Evolutionary conservation across 129 eudicot species (phyloP).

Genomic region (Flaveria ramosissima): DNA sequence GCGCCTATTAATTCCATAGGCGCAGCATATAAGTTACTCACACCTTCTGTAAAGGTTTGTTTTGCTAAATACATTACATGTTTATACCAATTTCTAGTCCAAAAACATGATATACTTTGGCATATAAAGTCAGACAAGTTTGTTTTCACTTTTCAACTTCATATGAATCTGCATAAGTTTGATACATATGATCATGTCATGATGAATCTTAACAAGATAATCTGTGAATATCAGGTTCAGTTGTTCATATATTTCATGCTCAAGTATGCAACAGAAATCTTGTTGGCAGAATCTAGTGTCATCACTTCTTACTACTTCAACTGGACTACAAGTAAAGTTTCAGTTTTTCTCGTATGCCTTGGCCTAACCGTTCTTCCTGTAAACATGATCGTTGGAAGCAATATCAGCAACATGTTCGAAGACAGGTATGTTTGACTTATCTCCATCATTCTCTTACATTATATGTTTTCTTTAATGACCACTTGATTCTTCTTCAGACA

Average conservation of each 20-base stretch:
- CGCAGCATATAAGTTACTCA: conserved; percentile 81
- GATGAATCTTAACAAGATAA: conserved; percentile 8
- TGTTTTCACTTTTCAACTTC: background rate
- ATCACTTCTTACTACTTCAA: conserved; percentile 73
- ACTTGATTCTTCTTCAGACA: conserved; percentile 57
- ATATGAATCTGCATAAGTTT: background rate
- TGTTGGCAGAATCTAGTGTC: conserved; percentile 94
- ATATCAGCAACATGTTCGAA: conserved; percentile 84
- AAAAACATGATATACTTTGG: background rate
- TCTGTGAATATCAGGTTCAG: conserved; percentile 59
- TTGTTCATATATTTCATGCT: conserved; percentile 94
- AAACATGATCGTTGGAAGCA: conserved; percentile 76
- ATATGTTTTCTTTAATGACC: background rate
- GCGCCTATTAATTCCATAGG: conserved; percentile 64
- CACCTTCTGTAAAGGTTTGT: conserved; percentile 89
- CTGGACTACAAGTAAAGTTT: conserved; percentile 77
- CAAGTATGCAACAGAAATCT: conserved; percentile 88
- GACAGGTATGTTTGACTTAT: conserved; percentile 62
- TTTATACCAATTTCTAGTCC: no score
- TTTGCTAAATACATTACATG: background rate
- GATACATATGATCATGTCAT: background rate
- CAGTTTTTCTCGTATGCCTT: conserved; percentile 82
- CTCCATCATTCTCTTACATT: conserved; percentile 10
- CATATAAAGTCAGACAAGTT: background rate
- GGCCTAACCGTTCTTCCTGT: conserved; percentile 96